These are phyloP conservation scores for Vinca major DNA, from an alignment of 305 asterid genomes.

Conservation along the genomic window DNA sequence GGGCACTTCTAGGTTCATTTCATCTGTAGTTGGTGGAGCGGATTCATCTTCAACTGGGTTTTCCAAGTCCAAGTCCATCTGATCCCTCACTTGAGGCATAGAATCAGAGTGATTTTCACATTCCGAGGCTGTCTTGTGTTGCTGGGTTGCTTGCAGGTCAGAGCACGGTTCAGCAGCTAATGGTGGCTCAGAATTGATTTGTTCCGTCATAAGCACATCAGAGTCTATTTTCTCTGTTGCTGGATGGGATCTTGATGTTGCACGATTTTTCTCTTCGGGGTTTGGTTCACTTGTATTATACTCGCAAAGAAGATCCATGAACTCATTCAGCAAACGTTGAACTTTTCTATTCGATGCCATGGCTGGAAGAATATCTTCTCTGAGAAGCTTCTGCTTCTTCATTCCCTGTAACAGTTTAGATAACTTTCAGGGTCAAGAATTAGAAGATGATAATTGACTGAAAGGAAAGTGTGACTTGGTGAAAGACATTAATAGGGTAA, in stretches of 20 bases:
- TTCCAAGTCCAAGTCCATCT: conserved; percentile 18
- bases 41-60: conserved; percentile 24
- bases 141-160: conserved; percentile 5
- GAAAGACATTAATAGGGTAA: too few species aligned
- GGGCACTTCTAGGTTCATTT: conserved; percentile 42
- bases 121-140: conserved; percentile 10
- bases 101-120: conserved; percentile 27
- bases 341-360: conserved; percentile 93
- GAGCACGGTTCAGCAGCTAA: conserved; percentile 16
- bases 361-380: conserved; percentile 93
- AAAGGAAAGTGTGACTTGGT: too few species aligned
- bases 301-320: conserved; percentile 70
- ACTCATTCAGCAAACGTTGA: conserved; percentile 82
- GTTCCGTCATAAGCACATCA: conserved; percentile 24
- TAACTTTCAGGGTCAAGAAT: conserved; percentile 7
- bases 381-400: conserved; percentile 81
- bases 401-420: conserved; percentile 49
- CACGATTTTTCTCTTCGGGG: conserved; percentile 18
- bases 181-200: conserved; percentile 17
- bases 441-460: background rate
- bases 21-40: conserved; percentile 24
- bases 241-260: conserved; percentile 16
- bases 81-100: conserved; percentile 14
- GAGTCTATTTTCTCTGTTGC: conserved; percentile 26
- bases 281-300: conserved; percentile 34